Base-by-base conservation (phyloP, 73 alveolate genomes). In the Halteria grandinella region DNA sequence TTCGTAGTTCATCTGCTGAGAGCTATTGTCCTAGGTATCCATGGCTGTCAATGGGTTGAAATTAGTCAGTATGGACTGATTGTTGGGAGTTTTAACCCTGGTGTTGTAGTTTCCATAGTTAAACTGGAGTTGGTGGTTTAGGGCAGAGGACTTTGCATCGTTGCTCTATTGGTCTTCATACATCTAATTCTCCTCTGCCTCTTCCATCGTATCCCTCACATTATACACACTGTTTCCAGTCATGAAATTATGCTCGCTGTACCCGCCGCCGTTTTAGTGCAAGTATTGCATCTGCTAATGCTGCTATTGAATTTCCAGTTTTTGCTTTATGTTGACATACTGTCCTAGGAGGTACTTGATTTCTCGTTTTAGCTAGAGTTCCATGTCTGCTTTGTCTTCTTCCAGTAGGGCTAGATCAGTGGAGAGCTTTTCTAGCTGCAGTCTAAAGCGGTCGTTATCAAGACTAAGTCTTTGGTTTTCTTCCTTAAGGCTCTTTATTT, bases 381-480 rank as follows among this genome's bases (percentile, higher is more conserved):
- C 80, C 43, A 45, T 66, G 43, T 66, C 80, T 20, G 80, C 80
- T 66, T 66, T 66, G 40, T 66, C 47, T 25, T 66, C 80, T 66
- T 66, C 80, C 20, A 66, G 69, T 47, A 66, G 31, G 10, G 80
- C 80, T 45, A 66, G 47, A 45, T 66, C 15, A 7, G 48, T 41
- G 7, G 45, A 45, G 45, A 66, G 43, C 32, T 66, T 23, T 44
- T 66, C 80, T 41, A 66, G 25, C 32, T 36, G 36, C 14, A 44
- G 29, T 66, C 32, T 7, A n/a, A 57, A 45, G 18, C 80, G 39
- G 32, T 44, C 66, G 12, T 36, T 24, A 10, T 66, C 80, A 23
- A 66, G 36, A 12, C 52, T 41, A 4, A 21, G 14, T 36, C 32
- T 66, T 4, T 66, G 69, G n/a, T 31, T 41, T 8, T 66, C 80